These are phyloP conservation scores for Neofusicoccum ribis DNA, from an alignment of 2,329 filamentous ascomycete species.

Conservation along the genomic window DNA sequence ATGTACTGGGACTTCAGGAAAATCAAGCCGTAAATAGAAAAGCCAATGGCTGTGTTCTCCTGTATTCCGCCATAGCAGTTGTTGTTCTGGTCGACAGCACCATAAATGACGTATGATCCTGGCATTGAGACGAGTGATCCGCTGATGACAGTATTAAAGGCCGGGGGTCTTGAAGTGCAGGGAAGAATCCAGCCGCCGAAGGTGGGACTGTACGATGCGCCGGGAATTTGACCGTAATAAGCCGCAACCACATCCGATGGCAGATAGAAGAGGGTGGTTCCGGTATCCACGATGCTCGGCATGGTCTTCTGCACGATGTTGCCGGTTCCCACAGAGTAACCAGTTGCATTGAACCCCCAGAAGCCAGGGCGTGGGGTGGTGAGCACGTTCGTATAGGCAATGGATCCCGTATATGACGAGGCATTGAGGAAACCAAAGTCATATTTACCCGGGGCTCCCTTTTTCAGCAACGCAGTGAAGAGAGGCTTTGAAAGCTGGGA, in stretches of 20 bases:
- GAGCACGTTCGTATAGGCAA: slow-evolving; percentile 59
- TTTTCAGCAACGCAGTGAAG: slow-evolving; percentile 60
- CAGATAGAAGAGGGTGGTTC: slow-evolving; percentile 66
- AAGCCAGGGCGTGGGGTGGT: slow-evolving; percentile 47
- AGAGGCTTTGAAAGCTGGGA: slow-evolving; percentile 51
- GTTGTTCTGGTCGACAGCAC: slow-evolving; percentile 39
- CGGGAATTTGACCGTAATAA: slow-evolving; percentile 61
- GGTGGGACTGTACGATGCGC: slow-evolving; percentile 49
- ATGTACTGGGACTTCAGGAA: slow-evolving; percentile 78
- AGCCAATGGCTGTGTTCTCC: slow-evolving; percentile 55
- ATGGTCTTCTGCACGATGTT: slow-evolving; percentile 44
- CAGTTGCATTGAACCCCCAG: slow-evolving; percentile 62
- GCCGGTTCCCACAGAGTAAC: slow-evolving; percentile 55
- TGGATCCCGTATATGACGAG: slow-evolving; percentile 57
- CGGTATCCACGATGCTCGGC: slow-evolving; percentile 66
- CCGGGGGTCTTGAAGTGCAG: slow-evolving; percentile 53
- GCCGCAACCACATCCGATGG: slow-evolving; percentile 53
- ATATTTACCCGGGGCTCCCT: slow-evolving; percentile 50
- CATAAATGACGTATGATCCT: slow-evolving; percentile 57
- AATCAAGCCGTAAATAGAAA: slow-evolving; percentile 73
- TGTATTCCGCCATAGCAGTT: slow-evolving; percentile 78
- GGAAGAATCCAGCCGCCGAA: slow-evolving; percentile 59
- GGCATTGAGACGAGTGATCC: slow-evolving; percentile 53
- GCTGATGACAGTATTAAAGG: slow-evolving; percentile 54
- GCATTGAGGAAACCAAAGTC: slow-evolving; percentile 62